Base-by-base conservation (phyloP, 139 green algal species). In the Eudorina sp. region DNA sequence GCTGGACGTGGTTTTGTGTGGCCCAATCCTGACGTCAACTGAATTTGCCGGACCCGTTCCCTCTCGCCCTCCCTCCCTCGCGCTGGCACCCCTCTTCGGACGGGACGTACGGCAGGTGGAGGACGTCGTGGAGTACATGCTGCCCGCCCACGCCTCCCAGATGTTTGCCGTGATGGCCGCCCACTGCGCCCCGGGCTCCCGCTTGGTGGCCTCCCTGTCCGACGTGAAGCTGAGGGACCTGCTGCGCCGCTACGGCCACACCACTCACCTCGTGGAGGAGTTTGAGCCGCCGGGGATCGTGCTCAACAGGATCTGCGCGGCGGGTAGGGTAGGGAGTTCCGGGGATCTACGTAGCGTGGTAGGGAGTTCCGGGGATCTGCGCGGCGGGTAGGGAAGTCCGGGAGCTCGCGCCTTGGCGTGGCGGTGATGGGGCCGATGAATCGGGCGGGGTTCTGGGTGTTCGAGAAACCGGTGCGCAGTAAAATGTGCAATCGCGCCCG, bases 91-190 rank as follows among this genome's bases (percentile, higher is more conserved):
- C 21, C 16, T 43, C 5, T 51, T 14, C 68, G n/a, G n/a, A n/a
- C n/a, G n/a, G n/a, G n/a, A n/a, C n/a, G n/a, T n/a, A n/a, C n/a
- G 6, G 27, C 74, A 89, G 51, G 70, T 92, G 19, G 89, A 92
- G 74, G 89, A 92, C 69, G 89, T 92, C 7, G 89, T 92, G 38
- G 89, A 92, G 82, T 92, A 91, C 66, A 85, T 91, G 72, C 72
- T 92, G 29, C 89, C 89, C 16, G 62, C 88, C 64, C 83, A 87
- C n/a, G 75, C 75, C 14, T 70, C 43, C 0, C 48, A 78, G 58
- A 83, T 92, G 83, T 92, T 92, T 51, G 82, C 89, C n/a, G 18
- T 46, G 38, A 86, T 92, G 53, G 76, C 86, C 23, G 40, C 27
- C 9, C 51, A 76, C 66, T 91, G 88, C 81, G 69, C 72, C 41